Evolutionary conservation across 805 yeast species (phyloP), one percentile per base, ranked within the genome.

Genomic region (Lipomyces japonicus): DNA sequence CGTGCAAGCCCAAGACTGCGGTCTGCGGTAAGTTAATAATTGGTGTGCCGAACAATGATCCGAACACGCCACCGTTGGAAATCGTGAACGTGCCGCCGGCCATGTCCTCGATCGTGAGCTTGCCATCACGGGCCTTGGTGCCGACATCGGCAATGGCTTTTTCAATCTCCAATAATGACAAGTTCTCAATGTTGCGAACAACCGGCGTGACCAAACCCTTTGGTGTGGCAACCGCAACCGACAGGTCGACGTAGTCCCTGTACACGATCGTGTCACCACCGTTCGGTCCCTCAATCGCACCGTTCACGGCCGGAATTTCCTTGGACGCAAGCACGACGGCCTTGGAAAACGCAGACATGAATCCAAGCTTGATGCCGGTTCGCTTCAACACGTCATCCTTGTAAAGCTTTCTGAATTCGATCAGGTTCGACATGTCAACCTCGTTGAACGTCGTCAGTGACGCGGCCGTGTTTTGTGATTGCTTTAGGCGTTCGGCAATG

Each of bases 11-110:
- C 63, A 93, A 79, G 22, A 93, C 98, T 39, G 97, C 97, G 52
- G 96, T 89, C 76, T 93, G 98, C 48, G 98, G 98, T 80, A 86
- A 74, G 80, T 93, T 93, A 70, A 93, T 91, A 72, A 93, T 93
- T 66, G 98, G 98, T 46, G 98, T 93, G 70, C 98, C 98, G 71
- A 85, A 88, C 61, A 93, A 77, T 23, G 97, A 93, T 59, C 98
- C 98, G 66, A 93, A 93, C 51, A 93, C 96, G 72, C 98, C 98
- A 70, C 98, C 98, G 75, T 93, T 93, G 48, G 97, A 93, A 65
- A 93, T 93, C 66, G 98, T 93, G 78, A 93, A 90, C 53, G 97
- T 90, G 71, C 98, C 98, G 71, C 98, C 98, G 55, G 96, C 80
- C 97, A 93, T 91, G 72, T 93, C 98, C 77, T 93, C 98, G 60